phyloP scores from a whole-genome alignment of 2,329 filamentous ascomycete genomes.

The Tolypocladium pustulatum region DNA sequence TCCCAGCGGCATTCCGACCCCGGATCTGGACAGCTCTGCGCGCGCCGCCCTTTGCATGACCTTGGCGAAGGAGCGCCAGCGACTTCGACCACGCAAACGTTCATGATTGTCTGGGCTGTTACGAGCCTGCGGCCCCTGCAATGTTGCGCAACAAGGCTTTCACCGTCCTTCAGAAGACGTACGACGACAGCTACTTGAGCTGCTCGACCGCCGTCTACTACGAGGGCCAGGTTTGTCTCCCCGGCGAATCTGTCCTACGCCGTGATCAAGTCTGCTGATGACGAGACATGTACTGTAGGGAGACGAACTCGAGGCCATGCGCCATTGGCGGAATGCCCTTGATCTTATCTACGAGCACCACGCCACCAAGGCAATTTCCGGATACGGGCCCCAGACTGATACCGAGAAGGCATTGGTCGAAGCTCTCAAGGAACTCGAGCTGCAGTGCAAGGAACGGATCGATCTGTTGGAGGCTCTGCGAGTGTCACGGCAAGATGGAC shows the following conservation, averaged over 20 bases:
- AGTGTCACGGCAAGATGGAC: constrained; percentile 42
- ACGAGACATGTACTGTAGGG: constrained; percentile 42
- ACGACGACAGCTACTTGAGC: constrained; percentile 90
- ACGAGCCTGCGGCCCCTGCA: constrained; percentile 13
- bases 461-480: constrained; percentile 76
- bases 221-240: constrained; percentile 62
- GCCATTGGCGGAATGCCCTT: constrained; percentile 82
- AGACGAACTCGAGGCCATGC: constrained; percentile 81
- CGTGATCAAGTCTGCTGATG: background rate
- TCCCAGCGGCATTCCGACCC: background rate
- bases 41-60: background rate
- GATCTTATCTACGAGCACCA: constrained; percentile 83
- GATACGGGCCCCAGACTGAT: constrained; percentile 62
- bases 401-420: constrained; percentile 76
- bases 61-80: background rate
- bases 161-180: constrained; percentile 86
- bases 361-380: constrained; percentile 60
- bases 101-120: background rate
- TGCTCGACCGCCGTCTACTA: constrained; percentile 96
- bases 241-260: background rate
- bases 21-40: background rate
- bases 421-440: constrained; percentile 70
- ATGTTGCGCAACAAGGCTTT: constrained; percentile 47
- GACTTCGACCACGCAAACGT: background rate
- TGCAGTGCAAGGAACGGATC: constrained; percentile 89